Evolutionary conservation across 2,329 filamentous ascomycete genomes (phyloP).

Genomic region (Colletotrichum neosansevieriae): DNA sequence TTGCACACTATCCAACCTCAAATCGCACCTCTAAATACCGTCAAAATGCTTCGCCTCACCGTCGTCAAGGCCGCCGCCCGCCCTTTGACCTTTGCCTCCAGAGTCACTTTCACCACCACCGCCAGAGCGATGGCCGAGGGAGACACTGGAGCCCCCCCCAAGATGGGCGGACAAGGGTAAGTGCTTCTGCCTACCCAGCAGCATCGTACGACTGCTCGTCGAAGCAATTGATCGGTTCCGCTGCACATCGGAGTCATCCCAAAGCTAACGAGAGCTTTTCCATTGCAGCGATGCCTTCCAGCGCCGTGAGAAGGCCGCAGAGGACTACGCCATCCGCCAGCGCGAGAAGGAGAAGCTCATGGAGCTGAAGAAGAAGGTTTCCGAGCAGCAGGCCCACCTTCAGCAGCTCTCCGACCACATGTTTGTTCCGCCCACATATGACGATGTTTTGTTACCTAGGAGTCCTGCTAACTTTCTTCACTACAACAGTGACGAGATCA

Average conservation of each 20-base stretch:
- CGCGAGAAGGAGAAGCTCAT: constrained; percentile 92
- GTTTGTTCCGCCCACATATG: constrained; percentile 61
- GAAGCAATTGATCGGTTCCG: background rate
- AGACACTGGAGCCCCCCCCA: constrained; percentile 74
- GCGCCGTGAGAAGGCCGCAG: constrained; percentile 88
- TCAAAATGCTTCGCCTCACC: constrained; percentile 75
- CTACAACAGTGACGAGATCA: constrained; percentile 76
- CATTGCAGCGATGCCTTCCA: constrained; percentile 88
- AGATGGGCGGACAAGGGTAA: constrained; percentile 66
- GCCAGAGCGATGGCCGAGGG: constrained; percentile 75
- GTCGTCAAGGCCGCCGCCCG: constrained; percentile 66
- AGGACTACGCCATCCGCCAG: constrained; percentile 86
- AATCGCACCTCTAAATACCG: constrained; percentile 36
- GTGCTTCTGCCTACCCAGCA: constrained; percentile 45
- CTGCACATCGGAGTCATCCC: background rate
- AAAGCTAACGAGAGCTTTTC: constrained; percentile 16
- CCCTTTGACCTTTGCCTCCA: constrained; percentile 62
- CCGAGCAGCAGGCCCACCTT: constrained; percentile 84
- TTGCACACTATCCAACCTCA: constrained; percentile 31
- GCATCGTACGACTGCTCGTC: background rate
- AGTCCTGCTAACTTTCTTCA: background rate
- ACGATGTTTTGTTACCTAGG: background rate
- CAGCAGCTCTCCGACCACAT: constrained; percentile 89
- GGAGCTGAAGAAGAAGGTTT: constrained; percentile 78
- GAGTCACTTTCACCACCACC: constrained; percentile 73